Evolutionary conservation across 2,329 filamentous ascomycete genomes (phyloP).

Genomic region (Teratosphaeria gauchensis): DNA sequence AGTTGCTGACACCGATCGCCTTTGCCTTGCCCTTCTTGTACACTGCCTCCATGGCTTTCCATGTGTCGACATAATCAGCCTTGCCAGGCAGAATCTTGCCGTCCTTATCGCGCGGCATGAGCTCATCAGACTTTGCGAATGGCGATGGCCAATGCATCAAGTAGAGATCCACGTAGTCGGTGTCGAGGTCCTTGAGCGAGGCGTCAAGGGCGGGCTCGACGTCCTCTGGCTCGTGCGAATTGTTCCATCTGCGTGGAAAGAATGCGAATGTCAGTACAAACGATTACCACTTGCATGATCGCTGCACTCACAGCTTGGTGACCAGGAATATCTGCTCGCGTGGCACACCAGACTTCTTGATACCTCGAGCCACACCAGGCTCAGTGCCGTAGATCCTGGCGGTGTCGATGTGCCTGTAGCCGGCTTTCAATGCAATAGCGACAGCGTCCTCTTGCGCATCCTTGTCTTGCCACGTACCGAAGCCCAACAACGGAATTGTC

Average conservation of each 20-base stretch:
- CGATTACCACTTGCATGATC: no score
- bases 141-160: conserved; percentile 58
- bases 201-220: conserved; percentile 50
- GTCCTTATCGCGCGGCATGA: conserved; percentile 39
- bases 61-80: conserved; percentile 44
- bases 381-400: conserved; percentile 44
- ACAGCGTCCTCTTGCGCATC: conserved; percentile 39
- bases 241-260: conserved; percentile 33
- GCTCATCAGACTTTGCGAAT: conserved; percentile 39
- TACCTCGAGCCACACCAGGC: conserved; percentile 54
- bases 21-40: conserved; percentile 30
- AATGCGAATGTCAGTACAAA: no score
- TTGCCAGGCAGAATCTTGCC: conserved; percentile 33
- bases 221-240: conserved; percentile 50
- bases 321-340: conserved; percentile 57
- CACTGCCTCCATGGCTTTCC: conserved; percentile 33
- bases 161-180: conserved; percentile 61
- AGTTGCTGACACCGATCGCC: conserved; percentile 47
- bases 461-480: conserved; percentile 41
- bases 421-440: conserved; percentile 35
- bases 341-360: conserved; percentile 54
- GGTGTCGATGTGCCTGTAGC: conserved; percentile 45
- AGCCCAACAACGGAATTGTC: conserved; percentile 33
- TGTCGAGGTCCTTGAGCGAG: conserved; percentile 51
- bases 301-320: conserved; percentile 37